Evolutionary conservation across 176 grass and related monocot genomes (phyloP), one percentile per base, ranked within the genome.

Genomic region (Phyllostachys edulis): DNA sequence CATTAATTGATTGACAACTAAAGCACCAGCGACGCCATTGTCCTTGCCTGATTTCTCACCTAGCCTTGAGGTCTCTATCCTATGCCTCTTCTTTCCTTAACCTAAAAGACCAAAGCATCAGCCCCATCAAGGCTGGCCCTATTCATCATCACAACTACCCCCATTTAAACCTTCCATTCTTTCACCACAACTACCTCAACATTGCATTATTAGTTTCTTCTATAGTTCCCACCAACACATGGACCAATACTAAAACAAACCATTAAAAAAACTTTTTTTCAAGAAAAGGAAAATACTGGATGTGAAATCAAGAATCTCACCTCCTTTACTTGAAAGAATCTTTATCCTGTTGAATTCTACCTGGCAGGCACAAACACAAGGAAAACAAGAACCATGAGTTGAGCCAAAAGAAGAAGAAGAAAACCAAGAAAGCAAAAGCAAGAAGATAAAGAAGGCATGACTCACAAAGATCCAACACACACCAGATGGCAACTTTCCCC

Each of bases 301-400:
- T 56, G 38, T 47, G 26, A 77, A 74, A 74, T 3, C 73, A 83
- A 83, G 88, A 87, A 73, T 75, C 79, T 87, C 51, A 87, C 79
- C 75, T 80, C 70, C 71, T 71, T 68, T 73, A 76, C 46, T 61
- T 44, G n/a, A 60, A 61, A 79, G 84, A 90, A 83, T 79, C 67
- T 86, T 46, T 79, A 17, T 67, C 74, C 71, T 12, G 27, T 17
- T 73, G 84, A 24, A 67, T 36, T 54, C 51, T 55, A 51, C 52
- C 84, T 34, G 66, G 72, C 79, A 78, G 16, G 45, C 72, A 64
- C 45, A 34, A 55, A 77, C 45, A 72, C 54, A 65, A 71, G 69
- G 69, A 74, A 79, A 63, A 71, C 41, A 50, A 71, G 15, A 85
- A 69, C 23, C 74, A 57, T 77, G 47, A 32, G 45, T 9, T 46